Conservation (phyloP, 2,329 filamentous ascomycete genomes). For the Ceratocystiopsis minuta region DNA sequence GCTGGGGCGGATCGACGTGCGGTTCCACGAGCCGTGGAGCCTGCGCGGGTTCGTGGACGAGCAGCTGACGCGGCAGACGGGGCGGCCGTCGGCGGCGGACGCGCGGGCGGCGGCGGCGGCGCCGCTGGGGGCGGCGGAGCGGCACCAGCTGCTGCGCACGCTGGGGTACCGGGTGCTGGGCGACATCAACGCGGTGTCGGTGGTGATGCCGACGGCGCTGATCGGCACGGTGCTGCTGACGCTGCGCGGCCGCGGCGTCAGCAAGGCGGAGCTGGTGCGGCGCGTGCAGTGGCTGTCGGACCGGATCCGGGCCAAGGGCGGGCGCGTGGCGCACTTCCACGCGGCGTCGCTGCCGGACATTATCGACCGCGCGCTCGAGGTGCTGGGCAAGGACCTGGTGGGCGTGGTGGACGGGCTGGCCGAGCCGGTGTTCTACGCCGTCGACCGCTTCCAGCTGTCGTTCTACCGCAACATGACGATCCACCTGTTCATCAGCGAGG, state of each 20-base stretch:
- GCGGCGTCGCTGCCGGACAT: conserved; percentile 62
- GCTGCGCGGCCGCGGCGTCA: conserved; percentile 76
- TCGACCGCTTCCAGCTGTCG: conserved; percentile 89
- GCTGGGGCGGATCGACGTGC: conserved; percentile 79
- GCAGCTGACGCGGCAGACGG: conserved; percentile 44
- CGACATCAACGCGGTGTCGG: conserved; percentile 89
- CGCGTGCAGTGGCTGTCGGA: conserved; percentile 80
- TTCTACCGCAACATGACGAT: conserved; percentile 99
- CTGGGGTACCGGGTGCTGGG: conserved; percentile 83
- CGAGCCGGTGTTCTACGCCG: conserved; percentile 85
- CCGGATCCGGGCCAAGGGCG: conserved; percentile 68
- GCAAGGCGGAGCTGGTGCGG: conserved; percentile 66
- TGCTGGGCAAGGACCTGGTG: conserved; percentile 77
- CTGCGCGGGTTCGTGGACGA: conserved; percentile 63
- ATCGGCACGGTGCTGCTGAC: conserved; percentile 90
- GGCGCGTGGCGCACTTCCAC: conserved; percentile 84
- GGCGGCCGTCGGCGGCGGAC: conserved; percentile 24
- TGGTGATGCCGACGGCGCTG: conserved; percentile 93
- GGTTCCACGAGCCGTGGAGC: conserved; percentile 95
- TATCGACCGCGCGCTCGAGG: conserved; percentile 76
- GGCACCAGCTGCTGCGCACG: conserved; percentile 61
- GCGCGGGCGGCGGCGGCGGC: conserved; percentile 29
- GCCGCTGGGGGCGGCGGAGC: conserved; percentile 32
- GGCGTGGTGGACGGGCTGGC: conserved; percentile 61
- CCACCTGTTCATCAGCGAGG: conserved; percentile 88